Conservation (phyloP, 768 basidiomycete species). For the Pisolithus tinctorius region DNA sequence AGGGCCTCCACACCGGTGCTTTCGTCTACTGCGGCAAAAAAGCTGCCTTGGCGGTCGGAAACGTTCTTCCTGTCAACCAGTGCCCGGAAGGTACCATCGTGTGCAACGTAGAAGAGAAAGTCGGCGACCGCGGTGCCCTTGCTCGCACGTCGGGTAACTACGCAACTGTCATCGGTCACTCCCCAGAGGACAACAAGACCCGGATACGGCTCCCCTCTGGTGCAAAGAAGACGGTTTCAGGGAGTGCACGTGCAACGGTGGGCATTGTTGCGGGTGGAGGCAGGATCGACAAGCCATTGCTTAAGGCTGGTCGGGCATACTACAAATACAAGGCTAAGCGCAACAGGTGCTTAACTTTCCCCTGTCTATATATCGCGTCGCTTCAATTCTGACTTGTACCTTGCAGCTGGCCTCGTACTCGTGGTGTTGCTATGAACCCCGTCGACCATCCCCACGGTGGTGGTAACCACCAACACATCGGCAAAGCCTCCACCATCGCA, state of each 20-base stretch:
- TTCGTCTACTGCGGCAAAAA: slow-evolving; percentile 99
- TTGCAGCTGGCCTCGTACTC: slow-evolving; percentile 89
- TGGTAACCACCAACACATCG: slow-evolving; percentile 99
- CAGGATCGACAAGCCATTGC: slow-evolving; percentile 97
- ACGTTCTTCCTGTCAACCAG: slow-evolving; percentile 89
- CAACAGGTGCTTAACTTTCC: slow-evolving; percentile 64
- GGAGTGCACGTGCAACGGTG: slow-evolving; percentile 80
- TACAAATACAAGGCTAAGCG: slow-evolving; percentile 98
- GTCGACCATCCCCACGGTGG: slow-evolving; percentile 99
- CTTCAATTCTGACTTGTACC: background rate
- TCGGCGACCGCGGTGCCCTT: slow-evolving; percentile 94
- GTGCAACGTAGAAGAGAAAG: slow-evolving; percentile 98
- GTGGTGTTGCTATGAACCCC: slow-evolving; percentile 99
- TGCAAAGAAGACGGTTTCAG: slow-evolving; percentile 90
- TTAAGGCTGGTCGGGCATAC: slow-evolving; percentile 96
- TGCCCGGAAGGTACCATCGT: slow-evolving; percentile 99
- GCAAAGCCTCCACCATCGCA: slow-evolving; percentile 96
- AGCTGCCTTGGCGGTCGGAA: slow-evolving; percentile 90
- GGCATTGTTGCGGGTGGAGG: slow-evolving; percentile 99
- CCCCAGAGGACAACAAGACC: slow-evolving; percentile 90
- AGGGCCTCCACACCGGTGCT: slow-evolving; percentile 97
- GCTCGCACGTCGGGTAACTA: slow-evolving; percentile 99
- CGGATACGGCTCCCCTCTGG: slow-evolving; percentile 90
- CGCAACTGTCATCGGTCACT: slow-evolving; percentile 97
- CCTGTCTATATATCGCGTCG: slow-evolving; percentile 21